phyloP scores from a whole-genome alignment of 1,284 basidiomycete species.

The Sanghuangporus weigelae region DNA sequence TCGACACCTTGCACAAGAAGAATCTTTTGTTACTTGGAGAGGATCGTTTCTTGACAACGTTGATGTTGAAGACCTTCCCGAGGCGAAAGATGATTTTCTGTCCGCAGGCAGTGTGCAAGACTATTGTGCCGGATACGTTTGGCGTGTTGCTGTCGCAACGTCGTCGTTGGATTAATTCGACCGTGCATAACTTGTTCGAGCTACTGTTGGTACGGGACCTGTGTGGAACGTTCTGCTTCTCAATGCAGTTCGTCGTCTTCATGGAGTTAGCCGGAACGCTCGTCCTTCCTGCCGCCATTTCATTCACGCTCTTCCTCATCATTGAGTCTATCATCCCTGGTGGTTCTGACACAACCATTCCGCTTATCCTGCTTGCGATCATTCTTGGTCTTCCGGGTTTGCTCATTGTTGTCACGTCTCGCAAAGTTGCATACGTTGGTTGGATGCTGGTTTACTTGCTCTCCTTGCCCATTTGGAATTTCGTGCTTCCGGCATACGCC shows the following conservation, averaged over 20 bases:
- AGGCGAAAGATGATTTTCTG: constrained; percentile 99
- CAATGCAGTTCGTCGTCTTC: constrained; percentile 96
- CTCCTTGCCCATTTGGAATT: constrained; percentile 95
- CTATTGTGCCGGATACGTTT: constrained; percentile 96
- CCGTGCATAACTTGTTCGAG: constrained; percentile 95
- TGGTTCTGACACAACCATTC: constrained; percentile 79
- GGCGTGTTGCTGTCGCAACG: constrained; percentile 91
- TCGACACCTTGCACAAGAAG: constrained; percentile 99
- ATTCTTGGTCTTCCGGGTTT: constrained; percentile 95
- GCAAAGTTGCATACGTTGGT: constrained; percentile 90
- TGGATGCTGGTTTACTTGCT: constrained; percentile 97
- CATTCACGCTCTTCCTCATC: constrained; percentile 92
- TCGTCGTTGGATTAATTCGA: constrained; percentile 99
- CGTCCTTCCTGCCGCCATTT: constrained; percentile 95
- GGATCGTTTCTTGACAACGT: constrained; percentile 96
- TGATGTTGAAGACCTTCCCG: constrained; percentile 97
- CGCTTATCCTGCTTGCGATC: constrained; percentile 89
- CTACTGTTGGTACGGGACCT: constrained; percentile 92
- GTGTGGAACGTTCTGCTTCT: constrained; percentile 95
- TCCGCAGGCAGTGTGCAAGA: constrained; percentile 97
- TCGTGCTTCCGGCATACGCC: constrained; percentile 87
- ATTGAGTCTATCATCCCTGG: constrained; percentile 81
- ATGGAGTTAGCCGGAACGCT: constrained; percentile 97
- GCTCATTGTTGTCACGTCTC: constrained; percentile 90
- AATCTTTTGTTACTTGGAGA: constrained; percentile 96